Evolutionary conservation across 2,329 filamentous ascomycete species (phyloP).

Genomic region (Coniochaeta ligniaria): DNA sequence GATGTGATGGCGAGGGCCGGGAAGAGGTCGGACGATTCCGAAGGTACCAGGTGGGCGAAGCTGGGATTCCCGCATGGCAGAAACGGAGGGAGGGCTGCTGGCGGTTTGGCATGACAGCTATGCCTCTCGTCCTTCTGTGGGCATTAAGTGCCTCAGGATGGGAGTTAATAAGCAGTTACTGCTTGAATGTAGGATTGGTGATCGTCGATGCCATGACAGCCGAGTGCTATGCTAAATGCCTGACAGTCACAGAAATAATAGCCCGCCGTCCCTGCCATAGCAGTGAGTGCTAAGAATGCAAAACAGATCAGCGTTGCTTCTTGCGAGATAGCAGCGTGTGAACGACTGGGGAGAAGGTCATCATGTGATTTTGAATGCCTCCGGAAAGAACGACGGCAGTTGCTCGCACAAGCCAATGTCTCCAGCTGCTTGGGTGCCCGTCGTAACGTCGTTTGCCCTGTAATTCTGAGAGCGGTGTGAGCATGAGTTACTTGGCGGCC

Average conservation of each 20-base stretch:
- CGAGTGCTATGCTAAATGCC: not conserved
- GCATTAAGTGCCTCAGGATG: not conserved
- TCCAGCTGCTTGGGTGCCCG: not conserved
- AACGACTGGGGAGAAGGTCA: too few species aligned
- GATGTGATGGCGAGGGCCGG: slow-evolving; percentile 1
- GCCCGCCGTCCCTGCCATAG: not conserved
- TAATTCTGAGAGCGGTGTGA: not conserved
- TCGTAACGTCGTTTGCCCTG: not conserved
- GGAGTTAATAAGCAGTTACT: not conserved
- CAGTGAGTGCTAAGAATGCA: not conserved
- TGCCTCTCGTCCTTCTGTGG: not conserved
- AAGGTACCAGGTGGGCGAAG: too few species aligned
- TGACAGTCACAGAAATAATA: not conserved
- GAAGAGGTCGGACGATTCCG: not conserved
- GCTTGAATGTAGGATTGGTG: not conserved
- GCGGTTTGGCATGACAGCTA: not conserved
- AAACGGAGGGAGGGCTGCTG: not conserved
- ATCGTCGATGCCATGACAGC: not conserved
- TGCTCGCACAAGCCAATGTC: not conserved
- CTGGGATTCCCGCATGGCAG: not conserved
- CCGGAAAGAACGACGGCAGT: not conserved
- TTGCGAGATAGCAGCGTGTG: too few species aligned
- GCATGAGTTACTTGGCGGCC: not conserved
- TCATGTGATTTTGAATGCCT: not conserved
- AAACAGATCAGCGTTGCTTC: not conserved